Evolutionary conservation across 257 asterid species (phyloP).

Genomic region (Solanum pinnatisectum): DNA sequence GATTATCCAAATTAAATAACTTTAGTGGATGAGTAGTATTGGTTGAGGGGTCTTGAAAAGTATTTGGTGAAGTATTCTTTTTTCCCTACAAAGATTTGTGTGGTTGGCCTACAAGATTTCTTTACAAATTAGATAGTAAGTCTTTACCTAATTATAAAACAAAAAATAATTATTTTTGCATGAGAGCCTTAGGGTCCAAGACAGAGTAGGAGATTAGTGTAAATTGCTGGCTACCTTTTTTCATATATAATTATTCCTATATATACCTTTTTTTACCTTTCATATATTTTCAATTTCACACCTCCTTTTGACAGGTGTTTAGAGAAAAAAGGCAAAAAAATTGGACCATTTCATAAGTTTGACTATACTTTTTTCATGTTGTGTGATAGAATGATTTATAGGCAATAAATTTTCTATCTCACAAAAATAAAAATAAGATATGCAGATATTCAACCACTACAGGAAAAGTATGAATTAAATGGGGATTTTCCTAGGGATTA

Average conservation of each 20-base stretch:
- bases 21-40: background rate
- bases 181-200: slow-evolving; percentile 54
- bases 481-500: too few relatives aligned
- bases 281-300: background rate
- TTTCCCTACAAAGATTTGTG: background rate
- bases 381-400: background rate
- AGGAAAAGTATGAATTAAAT: too few relatives aligned
- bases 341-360: background rate
- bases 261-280: background rate
- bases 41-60: slow-evolving; percentile 30
- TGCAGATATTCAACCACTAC: accelerated
- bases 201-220: slow-evolving; percentile 34
- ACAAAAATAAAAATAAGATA: too few relatives aligned
- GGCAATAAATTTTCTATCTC: too few relatives aligned
- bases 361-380: background rate
- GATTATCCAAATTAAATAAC: background rate
- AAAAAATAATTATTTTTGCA: background rate
- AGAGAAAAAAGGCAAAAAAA: background rate
- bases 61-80: slow-evolving; percentile 9
- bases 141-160: slow-evolving; percentile 28
- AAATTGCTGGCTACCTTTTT: slow-evolving; percentile 22
- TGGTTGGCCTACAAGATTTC: slow-evolving; percentile 23
- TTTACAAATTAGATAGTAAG: slow-evolving; percentile 27
- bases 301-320: background rate
- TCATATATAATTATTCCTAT: slow-evolving; percentile 20